Evolutionary conservation across 1,284 basidiomycete species (phyloP).

Genomic region (Porphyrellus sp.): DNA sequence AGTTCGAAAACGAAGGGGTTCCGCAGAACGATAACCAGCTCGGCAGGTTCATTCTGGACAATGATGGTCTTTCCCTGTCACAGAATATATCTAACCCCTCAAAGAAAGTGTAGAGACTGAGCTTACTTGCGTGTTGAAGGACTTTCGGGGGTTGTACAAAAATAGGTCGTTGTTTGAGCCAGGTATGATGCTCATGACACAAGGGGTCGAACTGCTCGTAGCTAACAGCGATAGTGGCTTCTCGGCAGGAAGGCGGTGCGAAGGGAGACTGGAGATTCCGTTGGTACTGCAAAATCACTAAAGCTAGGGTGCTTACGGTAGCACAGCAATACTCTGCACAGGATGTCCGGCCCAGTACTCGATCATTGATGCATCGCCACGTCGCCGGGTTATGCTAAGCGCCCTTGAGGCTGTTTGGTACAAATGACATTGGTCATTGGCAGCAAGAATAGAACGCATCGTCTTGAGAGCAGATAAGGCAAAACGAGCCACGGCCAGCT

Average conservation of each 20-base stretch:
- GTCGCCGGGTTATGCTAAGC: constrained; percentile 65
- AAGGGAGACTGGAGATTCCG: constrained; percentile 53
- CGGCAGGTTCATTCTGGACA: constrained; percentile 80
- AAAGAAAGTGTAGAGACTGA: not conserved
- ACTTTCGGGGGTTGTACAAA: constrained; percentile 82
- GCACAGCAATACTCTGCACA: constrained; percentile 73
- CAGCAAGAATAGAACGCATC: constrained; percentile 61
- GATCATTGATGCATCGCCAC: constrained; percentile 67
- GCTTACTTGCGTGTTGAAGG: constrained; percentile 55
- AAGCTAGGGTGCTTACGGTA: constrained; percentile 54
- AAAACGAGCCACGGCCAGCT: constrained; percentile 73
- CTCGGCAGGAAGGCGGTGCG: constrained; percentile 70
- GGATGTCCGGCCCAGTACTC: constrained; percentile 85
- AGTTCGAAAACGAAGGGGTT: constrained; percentile 93
- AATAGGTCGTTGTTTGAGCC: constrained; percentile 71
- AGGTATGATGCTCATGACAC: constrained; percentile 45
- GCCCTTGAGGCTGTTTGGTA: constrained; percentile 68
- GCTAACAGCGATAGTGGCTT: constrained; percentile 60
- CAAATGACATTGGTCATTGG: constrained; percentile 76
- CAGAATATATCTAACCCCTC: constrained; percentile 4
- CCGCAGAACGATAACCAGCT: constrained; percentile 80
- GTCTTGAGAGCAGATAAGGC: constrained; percentile 73
- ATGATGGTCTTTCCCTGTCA: constrained; percentile 58
- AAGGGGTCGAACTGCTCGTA: constrained; percentile 37
- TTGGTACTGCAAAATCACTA: constrained; percentile 8